These are phyloP conservation scores for Jaltomata sinuosa DNA, from an alignment of 257 asterid genomes.

Conservation along the genomic window DNA sequence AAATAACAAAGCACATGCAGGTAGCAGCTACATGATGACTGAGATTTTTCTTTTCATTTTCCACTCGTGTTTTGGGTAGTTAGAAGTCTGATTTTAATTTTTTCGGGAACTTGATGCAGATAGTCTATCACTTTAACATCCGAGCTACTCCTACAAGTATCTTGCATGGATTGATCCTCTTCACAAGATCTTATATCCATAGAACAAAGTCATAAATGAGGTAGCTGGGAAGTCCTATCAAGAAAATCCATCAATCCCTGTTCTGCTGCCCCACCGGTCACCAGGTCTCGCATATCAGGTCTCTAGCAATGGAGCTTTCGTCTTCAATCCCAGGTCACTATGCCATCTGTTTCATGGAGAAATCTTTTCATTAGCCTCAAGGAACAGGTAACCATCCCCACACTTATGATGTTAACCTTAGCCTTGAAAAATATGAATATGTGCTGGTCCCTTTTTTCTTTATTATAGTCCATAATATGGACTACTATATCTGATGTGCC, in stretches of 20 bases:
- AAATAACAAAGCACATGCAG: background rate
- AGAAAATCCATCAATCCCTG: background rate
- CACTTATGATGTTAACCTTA: background rate
- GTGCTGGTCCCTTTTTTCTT: background rate
- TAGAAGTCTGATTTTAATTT: background rate
- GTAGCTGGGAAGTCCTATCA: slow-evolving; percentile 4
- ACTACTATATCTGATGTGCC: no score
- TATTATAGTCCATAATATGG: background rate
- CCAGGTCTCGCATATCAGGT: background rate
- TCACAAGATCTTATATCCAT: background rate
- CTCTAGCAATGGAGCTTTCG: background rate
- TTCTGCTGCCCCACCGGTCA: background rate
- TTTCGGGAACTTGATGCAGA: background rate
- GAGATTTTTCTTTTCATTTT: background rate
- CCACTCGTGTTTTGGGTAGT: background rate
- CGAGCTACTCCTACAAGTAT: background rate
- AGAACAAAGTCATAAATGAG: background rate
- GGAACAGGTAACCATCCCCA: slow-evolving; percentile 6
- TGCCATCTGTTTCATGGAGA: background rate
- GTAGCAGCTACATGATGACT: background rate
- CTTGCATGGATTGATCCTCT: background rate
- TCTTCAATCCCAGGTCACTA: background rate
- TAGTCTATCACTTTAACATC: background rate
- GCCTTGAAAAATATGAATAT: background rate
- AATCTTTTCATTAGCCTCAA: background rate